Percentiles rank a stretch among this genome's conserved stretches.
Evolutionary conservation across 306 rosid genomes (phyloP).

Genomic region (Fragaria ananassa): DNA sequence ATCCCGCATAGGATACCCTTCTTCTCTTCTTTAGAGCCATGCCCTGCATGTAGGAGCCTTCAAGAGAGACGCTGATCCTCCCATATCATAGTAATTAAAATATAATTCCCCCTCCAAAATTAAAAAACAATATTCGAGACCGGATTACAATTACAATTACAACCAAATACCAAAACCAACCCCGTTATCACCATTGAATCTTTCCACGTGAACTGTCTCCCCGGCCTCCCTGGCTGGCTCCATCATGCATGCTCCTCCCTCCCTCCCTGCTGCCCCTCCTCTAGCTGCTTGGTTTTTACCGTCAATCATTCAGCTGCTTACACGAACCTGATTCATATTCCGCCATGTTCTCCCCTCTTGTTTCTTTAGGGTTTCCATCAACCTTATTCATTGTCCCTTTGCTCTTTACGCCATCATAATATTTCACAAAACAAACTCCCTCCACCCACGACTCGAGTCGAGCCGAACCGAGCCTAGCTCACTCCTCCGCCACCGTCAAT

Average conservation of each 20-base stretch:
- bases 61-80: conserved; percentile 41
- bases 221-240: background rate
- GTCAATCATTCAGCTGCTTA: conserved; percentile 36
- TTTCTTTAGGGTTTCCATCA: background rate
- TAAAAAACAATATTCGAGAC: background rate
- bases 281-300: conserved; percentile 54
- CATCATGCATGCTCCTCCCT: background rate
- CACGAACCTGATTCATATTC: background rate
- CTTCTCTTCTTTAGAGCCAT: background rate
- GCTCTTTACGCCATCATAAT: background rate
- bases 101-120: background rate
- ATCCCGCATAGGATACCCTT: conserved; percentile 7
- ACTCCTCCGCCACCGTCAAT: background rate
- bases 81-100: background rate
- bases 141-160: conserved; percentile 58
- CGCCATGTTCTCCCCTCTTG: background rate
- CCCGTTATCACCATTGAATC: conserved; percentile 59
- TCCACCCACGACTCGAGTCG: background rate
- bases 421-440: background rate
- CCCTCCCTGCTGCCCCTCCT: background rate
- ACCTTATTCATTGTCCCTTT: background rate
- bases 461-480: background rate
- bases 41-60: conserved; percentile 27
- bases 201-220: conserved; percentile 67
- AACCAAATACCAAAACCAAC: conserved; percentile 49